Percentiles rank a stretch among this genome's conserved stretches.
These are phyloP conservation scores for Amphicarpaea edgeworthii DNA, from an alignment of 306 rosid species.

Conservation along the genomic window DNA sequence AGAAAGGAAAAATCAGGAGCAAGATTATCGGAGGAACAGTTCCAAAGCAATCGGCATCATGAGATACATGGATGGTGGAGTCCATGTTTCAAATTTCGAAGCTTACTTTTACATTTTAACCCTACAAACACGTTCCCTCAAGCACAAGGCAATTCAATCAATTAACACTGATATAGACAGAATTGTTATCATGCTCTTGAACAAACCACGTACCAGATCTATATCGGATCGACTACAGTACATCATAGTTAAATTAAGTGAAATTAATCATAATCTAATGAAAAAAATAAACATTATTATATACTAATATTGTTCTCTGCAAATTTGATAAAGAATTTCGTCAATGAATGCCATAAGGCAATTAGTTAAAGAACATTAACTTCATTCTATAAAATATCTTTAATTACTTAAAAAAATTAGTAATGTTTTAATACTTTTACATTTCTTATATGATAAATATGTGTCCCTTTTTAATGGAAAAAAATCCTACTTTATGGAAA, in stretches of 20 bases:
- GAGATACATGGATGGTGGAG: conserved; percentile 50
- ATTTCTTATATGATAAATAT: too few relatives aligned
- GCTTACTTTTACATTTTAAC: conserved; percentile 38
- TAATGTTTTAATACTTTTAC: too few relatives aligned
- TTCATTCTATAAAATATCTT: background rate
- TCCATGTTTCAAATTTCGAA: conserved; percentile 42
- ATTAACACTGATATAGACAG: conserved; percentile 11
- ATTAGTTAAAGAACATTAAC: background rate
- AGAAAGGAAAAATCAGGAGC: conserved; percentile 9
- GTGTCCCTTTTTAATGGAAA: background rate
- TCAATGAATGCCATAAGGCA: background rate
- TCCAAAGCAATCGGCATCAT: conserved; percentile 27
- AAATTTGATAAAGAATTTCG: background rate
- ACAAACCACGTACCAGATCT: conserved; percentile 35
- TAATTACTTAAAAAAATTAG: background rate
- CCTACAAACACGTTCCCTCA: conserved; percentile 38
- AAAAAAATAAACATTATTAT: background rate
- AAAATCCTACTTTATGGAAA: background rate
- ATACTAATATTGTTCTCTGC: background rate
- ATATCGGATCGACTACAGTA: background rate
- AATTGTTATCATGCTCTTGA: conserved; percentile 18
- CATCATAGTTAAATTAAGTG: conserved; percentile 35
- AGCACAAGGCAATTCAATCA: conserved; percentile 36
- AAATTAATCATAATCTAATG: background rate
- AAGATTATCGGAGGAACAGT: conserved; percentile 35